These are phyloP conservation scores for Psilocybe cyanescens DNA, from an alignment of 768 basidiomycete species.

Conservation along the genomic window DNA sequence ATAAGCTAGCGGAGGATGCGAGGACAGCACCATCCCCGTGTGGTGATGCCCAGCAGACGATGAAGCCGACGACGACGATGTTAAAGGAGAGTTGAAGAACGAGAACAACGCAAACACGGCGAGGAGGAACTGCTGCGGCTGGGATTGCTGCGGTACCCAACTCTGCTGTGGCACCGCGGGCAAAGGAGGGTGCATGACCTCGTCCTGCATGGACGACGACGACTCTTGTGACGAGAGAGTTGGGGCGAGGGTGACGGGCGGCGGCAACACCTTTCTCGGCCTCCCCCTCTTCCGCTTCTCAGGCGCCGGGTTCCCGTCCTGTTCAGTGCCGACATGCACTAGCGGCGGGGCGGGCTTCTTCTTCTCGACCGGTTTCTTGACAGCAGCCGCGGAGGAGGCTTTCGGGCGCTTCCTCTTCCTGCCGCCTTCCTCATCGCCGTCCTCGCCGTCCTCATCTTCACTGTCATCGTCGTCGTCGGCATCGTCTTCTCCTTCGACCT, in stretches of 20 bases:
- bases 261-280: conserved; percentile 71
- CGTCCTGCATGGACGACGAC: conserved; percentile 21
- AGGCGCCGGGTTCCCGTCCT: conserved; percentile 38
- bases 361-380: conserved; percentile 47
- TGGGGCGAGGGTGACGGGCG: conserved; percentile 38
- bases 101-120: conserved; percentile 86
- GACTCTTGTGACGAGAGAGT: conserved; percentile 11
- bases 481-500: conserved; percentile 59
- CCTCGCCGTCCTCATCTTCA: conserved; percentile 53
- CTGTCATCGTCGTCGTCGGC: conserved; percentile 57
- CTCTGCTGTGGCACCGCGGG: conserved; percentile 9
- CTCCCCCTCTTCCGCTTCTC: conserved; percentile 88
- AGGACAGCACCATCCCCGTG: conserved; percentile 58
- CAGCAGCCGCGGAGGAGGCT: conserved; percentile 31
- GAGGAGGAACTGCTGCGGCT: conserved; percentile 70
- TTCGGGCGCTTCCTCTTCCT: conserved; percentile 70
- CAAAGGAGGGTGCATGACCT: conserved; percentile 14
- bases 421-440: conserved; percentile 43
- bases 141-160: conserved; percentile 30
- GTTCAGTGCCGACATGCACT: conserved; percentile 26
- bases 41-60: conserved; percentile 48
- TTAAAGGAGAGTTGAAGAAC: conserved; percentile 79
- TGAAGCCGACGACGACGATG: conserved; percentile 34
- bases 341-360: conserved; percentile 34
- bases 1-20: conserved; percentile 35